Conservation (phyloP, 306 rosid genomes). For the Trifolium subterraneum region DNA sequence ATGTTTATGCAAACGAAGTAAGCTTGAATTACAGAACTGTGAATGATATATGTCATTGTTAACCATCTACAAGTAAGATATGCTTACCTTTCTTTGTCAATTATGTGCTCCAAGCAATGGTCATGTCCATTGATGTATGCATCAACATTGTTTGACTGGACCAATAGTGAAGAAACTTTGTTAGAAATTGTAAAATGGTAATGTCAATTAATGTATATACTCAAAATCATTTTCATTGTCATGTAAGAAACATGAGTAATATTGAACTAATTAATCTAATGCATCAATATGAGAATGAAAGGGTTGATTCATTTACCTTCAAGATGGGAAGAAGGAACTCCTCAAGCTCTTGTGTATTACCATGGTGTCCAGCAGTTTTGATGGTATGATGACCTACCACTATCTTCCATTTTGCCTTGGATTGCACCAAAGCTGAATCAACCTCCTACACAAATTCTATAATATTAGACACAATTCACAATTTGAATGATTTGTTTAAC, state of each 20-base stretch:
- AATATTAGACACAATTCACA: not conserved
- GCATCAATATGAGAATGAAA: not conserved
- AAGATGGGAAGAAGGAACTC: slow-evolving; percentile 70
- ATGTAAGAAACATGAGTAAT: slow-evolving; percentile 1
- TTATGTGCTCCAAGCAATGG: slow-evolving; percentile 80
- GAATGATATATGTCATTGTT: slow-evolving; percentile 16
- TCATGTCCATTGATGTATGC: slow-evolving; percentile 89
- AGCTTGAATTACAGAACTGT: slow-evolving; percentile 32
- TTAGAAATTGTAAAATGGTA: slow-evolving; percentile 2
- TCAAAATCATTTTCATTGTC: not conserved
- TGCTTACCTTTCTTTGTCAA: slow-evolving; percentile 58
- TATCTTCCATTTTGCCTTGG: slow-evolving; percentile 82
- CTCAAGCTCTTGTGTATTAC: slow-evolving; percentile 66
- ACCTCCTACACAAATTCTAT: slow-evolving; percentile 50
- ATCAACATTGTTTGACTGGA: slow-evolving; percentile 66
- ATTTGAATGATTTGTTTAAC: slow-evolving; percentile 2
- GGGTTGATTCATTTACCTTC: slow-evolving; percentile 48
- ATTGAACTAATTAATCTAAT: not conserved
- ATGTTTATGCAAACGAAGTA: slow-evolving; percentile 21
- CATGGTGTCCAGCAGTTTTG: slow-evolving; percentile 69
- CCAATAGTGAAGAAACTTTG: slow-evolving; percentile 23
- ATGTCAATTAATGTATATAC: not conserved
- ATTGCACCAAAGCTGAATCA: slow-evolving; percentile 55
- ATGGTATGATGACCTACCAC: slow-evolving; percentile 88
- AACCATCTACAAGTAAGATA: slow-evolving; percentile 21